These are phyloP conservation scores for Copromyces sp. DNA, from an alignment of 495 filamentous ascomycete species.

Conservation along the genomic window DNA sequence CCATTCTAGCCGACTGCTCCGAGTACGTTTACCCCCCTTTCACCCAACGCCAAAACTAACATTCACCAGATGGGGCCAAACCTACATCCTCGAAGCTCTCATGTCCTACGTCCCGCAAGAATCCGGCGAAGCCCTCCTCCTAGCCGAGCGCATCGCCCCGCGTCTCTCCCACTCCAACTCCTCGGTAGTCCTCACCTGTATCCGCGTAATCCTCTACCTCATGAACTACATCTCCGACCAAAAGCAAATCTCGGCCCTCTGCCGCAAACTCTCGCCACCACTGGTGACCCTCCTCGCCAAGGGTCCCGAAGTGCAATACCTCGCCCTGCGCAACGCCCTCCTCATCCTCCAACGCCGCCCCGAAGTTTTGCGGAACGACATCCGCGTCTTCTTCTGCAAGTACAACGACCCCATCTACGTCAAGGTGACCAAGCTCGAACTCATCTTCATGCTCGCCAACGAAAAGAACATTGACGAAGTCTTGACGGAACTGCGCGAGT, in stretches of 20 bases:
- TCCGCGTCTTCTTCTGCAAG: conserved; percentile 99
- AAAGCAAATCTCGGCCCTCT: conserved; percentile 80
- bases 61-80: conserved; percentile 80
- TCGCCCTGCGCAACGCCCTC: conserved; percentile 91
- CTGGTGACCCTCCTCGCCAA: conserved; percentile 97
- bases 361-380: conserved; percentile 92
- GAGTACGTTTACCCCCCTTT: conserved; percentile 52
- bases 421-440: conserved; percentile 95
- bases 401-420: conserved; percentile 98
- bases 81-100: conserved; percentile 94
- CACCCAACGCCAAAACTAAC: conserved; percentile 11
- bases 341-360: conserved; percentile 90
- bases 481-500: conserved; percentile 88
- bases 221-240: conserved; percentile 98
- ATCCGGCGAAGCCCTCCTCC: conserved; percentile 69
- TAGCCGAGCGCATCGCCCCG: conserved; percentile 89
- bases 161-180: conserved; percentile 94
- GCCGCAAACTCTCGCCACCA: conserved; percentile 88
- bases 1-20: conserved; percentile 91
- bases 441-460: conserved; percentile 98
- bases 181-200: conserved; percentile 89
- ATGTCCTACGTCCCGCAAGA: conserved; percentile 98
- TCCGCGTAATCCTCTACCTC: conserved; percentile 90
- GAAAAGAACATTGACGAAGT: conserved; percentile 95
- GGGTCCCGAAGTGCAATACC: conserved; percentile 94